Evolutionary conservation across 2,329 filamentous ascomycete species (phyloP), one percentile per base, ranked within the genome.

Genomic region (Stagonosporopsis chrysanthemi): DNA sequence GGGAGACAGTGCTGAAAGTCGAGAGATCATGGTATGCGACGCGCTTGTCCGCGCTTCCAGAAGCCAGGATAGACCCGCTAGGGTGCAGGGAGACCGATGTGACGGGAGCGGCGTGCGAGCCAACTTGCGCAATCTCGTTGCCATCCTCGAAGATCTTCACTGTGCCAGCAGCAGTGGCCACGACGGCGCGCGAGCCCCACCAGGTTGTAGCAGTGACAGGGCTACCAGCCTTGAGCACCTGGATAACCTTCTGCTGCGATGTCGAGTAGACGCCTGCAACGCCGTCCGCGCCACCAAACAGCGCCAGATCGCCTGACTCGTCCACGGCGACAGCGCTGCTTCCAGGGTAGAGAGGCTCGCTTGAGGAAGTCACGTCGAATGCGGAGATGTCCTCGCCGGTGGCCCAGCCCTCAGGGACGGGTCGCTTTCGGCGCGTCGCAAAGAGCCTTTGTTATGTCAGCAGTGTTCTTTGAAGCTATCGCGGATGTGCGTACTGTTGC

Each of bases 31-130:
- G 97, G 61, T 98, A 86, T 2, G 93, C 86, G 71, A 96, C 92
- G 76, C 90, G 94, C 85, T 97, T 97, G 76, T 99, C 95, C 1
- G 87, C 85, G 45, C 94, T 93, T 31, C 95, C 90, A 0, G 94
- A 97, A 2, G 91, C 94, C 43, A 97, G 75, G 54, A 99, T 86
- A 50, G 90, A 86, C 36, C 90, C 90, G 63, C 90, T 89, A 1
- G 95, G 92, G 75, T 99, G 95, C 7, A 93, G 73, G 33, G 91
- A 87, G 55, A 99, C 77, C 5, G 86, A 89, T 8, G 88, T 95
- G 1, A 88, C 90, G 54, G 90, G 83, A 4, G 93, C 94, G 22
- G 92, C 90, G 76, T 99, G 95, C 49, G 90, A 88, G n/a, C 84
- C 82, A 66, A 96, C 87, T 41, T 86, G 86, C 3, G 86, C 88